phyloP scores from a whole-genome alignment of 805 yeast genomes.

The Hanseniaspora jakobsenii region DNA sequence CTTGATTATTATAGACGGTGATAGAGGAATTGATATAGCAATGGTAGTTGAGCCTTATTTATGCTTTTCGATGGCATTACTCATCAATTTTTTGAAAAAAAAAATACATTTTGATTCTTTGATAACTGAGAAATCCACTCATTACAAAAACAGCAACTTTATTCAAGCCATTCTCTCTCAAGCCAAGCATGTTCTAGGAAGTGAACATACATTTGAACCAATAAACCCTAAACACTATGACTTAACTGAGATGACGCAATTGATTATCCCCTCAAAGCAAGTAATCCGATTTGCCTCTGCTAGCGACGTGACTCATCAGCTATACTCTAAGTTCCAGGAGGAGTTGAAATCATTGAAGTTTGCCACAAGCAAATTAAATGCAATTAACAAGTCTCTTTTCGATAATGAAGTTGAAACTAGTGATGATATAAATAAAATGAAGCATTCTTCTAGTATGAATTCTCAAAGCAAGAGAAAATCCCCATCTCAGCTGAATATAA shows the following conservation, averaged over 20 bases:
- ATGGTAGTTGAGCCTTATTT: conserved; percentile 57
- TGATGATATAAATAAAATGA: no score
- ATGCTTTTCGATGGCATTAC: conserved; percentile 50
- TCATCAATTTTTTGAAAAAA: conserved; percentile 63
- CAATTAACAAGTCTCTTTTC: conserved; percentile 23
- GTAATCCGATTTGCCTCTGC: conserved; percentile 66
- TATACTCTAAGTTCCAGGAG: conserved; percentile 53
- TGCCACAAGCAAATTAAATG: conserved; percentile 42
- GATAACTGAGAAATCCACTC: conserved; percentile 26
- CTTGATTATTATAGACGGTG: conserved; percentile 70
- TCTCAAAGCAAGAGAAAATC: no score
- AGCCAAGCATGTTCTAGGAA: conserved; percentile 19
- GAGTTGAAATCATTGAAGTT: conserved; percentile 61
- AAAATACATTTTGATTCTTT: conserved; percentile 42
- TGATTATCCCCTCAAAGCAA: conserved; percentile 67
- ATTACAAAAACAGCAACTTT: conserved; percentile 23
- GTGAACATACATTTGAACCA: conserved; percentile 16
- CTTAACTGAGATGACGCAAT: conserved; percentile 34
- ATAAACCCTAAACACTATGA: conserved; percentile 28
- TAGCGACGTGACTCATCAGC: conserved; percentile 45
- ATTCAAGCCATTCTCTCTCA: conserved; percentile 25
- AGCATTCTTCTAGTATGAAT: no score
- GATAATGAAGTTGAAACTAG: no score
- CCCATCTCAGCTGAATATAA: conserved; percentile 38
- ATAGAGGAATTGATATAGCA: conserved; percentile 69